Base-by-base conservation (phyloP, 495 filamentous ascomycete species). In the Aspergillus ostianus region DNA sequence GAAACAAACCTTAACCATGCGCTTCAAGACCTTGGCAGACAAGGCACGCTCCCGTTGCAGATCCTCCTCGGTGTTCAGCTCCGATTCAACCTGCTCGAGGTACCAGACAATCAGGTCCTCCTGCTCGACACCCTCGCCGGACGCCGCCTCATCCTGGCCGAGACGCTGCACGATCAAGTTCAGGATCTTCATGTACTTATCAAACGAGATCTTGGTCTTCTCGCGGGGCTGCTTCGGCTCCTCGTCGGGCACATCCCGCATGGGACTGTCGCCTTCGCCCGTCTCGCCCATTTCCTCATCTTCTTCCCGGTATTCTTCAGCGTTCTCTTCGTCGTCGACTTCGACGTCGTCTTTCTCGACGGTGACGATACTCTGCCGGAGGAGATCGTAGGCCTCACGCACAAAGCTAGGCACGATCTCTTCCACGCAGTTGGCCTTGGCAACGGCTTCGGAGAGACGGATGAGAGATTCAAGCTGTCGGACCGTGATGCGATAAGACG, bases 301-400 rank as follows among this genome's bases (percentile, higher is more conserved):
- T 49, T 79, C 73, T 12, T 74, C 71, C 23, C 67, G 67, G 49
- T 49, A 57, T 21, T 59, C 57, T 29, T 44, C 54, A 13, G 55
- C 69, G 20, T 59, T 71, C 21, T 73, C 73, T 21, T 89, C 89
- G 4, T 90, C 87, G 27, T 97, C 93, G 41, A 99, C 89, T 69
- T 98, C 94, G 15, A 99, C 88, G 62, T 99, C 94, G 64, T 99
- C 94, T 65, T 97, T 94, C 72, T 99, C 95, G 18, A 99, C 93
- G 17, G 90, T 93, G 64, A 99, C 96, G 70, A 99, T 98, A 73
- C 88, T 92, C 75, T 96, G 92, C 30, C 91, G 77, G 6, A 99
- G 81, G 7, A 99, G 82, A 53, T 93, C 88, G 68, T 87, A 97
- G 3, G 92, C 94, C 71, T 99, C 94, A 21, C 87, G 82, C 13